These are phyloP conservation scores for Aspergillus texensis DNA, from an alignment of 2,329 filamentous ascomycete species.

Conservation along the genomic window DNA sequence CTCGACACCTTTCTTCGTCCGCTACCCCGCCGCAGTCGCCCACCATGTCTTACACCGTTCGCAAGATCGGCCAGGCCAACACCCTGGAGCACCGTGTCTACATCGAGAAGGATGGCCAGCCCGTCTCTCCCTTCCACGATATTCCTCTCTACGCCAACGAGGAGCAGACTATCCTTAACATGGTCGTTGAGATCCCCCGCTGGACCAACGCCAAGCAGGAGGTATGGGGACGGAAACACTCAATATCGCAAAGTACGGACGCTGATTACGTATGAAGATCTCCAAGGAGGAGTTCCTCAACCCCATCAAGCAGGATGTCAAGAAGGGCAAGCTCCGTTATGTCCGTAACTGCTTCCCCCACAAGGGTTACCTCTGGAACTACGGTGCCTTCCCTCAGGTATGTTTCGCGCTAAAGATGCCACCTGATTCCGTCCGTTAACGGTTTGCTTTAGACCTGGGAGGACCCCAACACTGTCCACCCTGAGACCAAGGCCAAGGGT, in stretches of 20 bases:
- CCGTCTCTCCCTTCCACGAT: slow-evolving; percentile 96
- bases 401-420: slow-evolving; percentile 31
- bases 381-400: slow-evolving; percentile 98
- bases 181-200: slow-evolving; percentile 98
- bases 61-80: slow-evolving; percentile 87
- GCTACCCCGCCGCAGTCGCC: slow-evolving; percentile 30
- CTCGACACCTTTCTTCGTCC: slow-evolving; percentile 51
- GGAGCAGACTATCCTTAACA: slow-evolving; percentile 96
- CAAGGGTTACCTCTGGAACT: slow-evolving; percentile 99
- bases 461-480: slow-evolving; percentile 93
- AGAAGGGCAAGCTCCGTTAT: slow-evolving; percentile 99
- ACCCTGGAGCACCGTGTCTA: slow-evolving; percentile 97
- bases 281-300: slow-evolving; percentile 98
- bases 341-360: slow-evolving; percentile 99
- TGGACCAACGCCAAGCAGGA: slow-evolving; percentile 99
- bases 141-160: slow-evolving; percentile 97
- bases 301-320: slow-evolving; percentile 98
- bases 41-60: slow-evolving; percentile 66
- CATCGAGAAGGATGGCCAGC: slow-evolving; percentile 95
- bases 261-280: slow-evolving; percentile 64
- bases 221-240: slow-evolving; percentile 58
- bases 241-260: neutral
- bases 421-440: neutral
- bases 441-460: slow-evolving; percentile 79
- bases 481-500: slow-evolving; percentile 99